Evolutionary conservation across 352 stramenopile genomes (phyloP), one percentile per base, ranked within the genome.

Genomic region (Phytopythium delawarense): DNA sequence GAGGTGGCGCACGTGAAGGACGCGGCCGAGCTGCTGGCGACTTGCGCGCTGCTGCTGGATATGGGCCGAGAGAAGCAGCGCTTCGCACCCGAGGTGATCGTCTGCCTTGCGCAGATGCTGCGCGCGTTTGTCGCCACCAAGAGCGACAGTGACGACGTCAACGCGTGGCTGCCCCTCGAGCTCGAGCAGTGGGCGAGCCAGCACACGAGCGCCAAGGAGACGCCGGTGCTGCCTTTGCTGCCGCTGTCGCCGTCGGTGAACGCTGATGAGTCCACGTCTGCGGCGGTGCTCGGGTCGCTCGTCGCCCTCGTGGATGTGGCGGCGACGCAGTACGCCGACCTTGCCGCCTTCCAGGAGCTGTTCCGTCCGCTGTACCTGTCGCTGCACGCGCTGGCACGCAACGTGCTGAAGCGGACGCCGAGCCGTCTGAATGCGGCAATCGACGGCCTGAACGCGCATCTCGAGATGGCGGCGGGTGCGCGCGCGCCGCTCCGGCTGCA

Each of bases 51-150:
- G 44, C 70, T 80, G 51, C 76, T 95, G 21, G 68, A 90, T 45
- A 91, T 91, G 57, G 88, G 76, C 11, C 78, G 74, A 16, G 82
- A 97, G n/a, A 97, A 97, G 63, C 81, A 97, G 61, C 87, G 94
- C 28, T 87, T 98, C 40, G 84, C 87, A 61, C 92, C 96, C 7
- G 96, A 99, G 69, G 56, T 91, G 20, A 54, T 88, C 39, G 69
- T 74, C 20, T 83, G 74, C 37, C 48, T 92, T 7, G 76, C 72
- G 53, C 78, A 73, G 23, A 61, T 88, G 23, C 63, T 91, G 34
- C 79, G 81, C n/a, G 62, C 61, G 16, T 88, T 89, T 52, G 61
- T 80, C 35, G 67, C 66, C 30, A 66, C 42, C 3, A 60, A 56
- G 57, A 57, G 37, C n/a, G 56, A 70, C 18, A 59, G 50, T 25